A percentile compares a stretch with the other conserved stretches of the same genome.
Conservation (phyloP, 805 yeast species). For the Hanseniaspora valbyensis region DNA sequence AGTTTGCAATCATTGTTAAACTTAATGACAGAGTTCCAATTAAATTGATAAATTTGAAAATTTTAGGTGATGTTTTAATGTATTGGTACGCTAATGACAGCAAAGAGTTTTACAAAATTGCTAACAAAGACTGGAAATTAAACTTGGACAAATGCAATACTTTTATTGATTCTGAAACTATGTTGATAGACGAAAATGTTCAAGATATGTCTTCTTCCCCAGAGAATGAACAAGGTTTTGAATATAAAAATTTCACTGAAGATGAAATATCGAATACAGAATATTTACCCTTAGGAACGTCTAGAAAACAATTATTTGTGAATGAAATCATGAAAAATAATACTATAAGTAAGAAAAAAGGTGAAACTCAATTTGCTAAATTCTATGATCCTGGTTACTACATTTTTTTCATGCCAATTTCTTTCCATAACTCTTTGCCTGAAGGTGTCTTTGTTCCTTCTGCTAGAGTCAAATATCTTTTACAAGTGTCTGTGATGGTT, state of each 20-base stretch:
- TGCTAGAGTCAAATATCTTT: constrained; percentile 25
- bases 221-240: constrained; percentile 17
- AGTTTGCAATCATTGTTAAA: constrained; percentile 42
- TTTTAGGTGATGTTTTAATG: constrained; percentile 36
- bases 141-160: constrained; percentile 15
- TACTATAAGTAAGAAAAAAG: constrained; percentile 4
- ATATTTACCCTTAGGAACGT: constrained; percentile 15
- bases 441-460: constrained; percentile 38
- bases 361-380: constrained; percentile 11
- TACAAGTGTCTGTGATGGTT: constrained; percentile 18
- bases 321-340: constrained; percentile 4
- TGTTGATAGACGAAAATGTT: constrained; percentile 2
- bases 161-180: constrained; percentile 4
- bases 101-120: constrained; percentile 41
- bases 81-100: constrained; percentile 45
- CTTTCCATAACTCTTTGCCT: constrained; percentile 52
- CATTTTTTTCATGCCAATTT: constrained; percentile 52
- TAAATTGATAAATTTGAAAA: constrained; percentile 33
- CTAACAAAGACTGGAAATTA: constrained; percentile 39
- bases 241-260: constrained; percentile 15
- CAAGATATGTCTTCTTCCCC: neutral
- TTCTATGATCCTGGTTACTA: constrained; percentile 53
- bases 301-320: constrained; percentile 13
- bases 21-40: constrained; percentile 33
- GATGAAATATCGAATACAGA: constrained; percentile 20